A percentile compares a stretch with the other conserved stretches of the same genome.
phyloP scores from a whole-genome alignment of 2,329 filamentous ascomycete species.

The Fusarium stilboides region DNA sequence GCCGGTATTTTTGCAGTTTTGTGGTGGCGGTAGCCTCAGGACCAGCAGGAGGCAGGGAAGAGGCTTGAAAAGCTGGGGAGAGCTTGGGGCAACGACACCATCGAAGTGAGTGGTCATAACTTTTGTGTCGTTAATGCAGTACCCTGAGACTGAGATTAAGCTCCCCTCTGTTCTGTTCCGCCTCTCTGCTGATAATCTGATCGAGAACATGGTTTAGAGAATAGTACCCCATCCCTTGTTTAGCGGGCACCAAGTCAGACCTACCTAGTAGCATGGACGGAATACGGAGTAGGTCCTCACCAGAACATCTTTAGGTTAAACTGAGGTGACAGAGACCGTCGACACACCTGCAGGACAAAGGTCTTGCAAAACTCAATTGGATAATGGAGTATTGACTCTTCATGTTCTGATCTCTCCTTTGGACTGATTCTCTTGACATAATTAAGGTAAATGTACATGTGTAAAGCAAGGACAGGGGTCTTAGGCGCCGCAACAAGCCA shows the following conservation, averaged over 20 bases:
- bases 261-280: background rate
- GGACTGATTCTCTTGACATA: conserved; percentile 17
- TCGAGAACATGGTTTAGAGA: conserved; percentile 32
- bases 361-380: background rate
- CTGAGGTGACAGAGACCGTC: too few species aligned
- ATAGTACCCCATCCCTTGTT: conserved; percentile 28
- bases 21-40: conserved; percentile 7
- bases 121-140: conserved; percentile 11
- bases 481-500: conserved; percentile 49
- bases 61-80: conserved; percentile 38
- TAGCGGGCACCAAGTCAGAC: conserved; percentile 15
- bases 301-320: background rate
- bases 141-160: conserved; percentile 20
- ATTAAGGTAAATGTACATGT: conserved; percentile 26
- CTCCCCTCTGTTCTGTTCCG: conserved; percentile 18
- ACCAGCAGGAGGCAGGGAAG: conserved; percentile 23
- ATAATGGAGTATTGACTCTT: background rate
- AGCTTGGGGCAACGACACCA: conserved; percentile 29
- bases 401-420: conserved; percentile 22
- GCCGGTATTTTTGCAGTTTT: too few species aligned
- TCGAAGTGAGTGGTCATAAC: conserved; percentile 14
- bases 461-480: conserved; percentile 37
- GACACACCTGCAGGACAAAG: too few species aligned
- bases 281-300: background rate
- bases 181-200: conserved; percentile 22